A percentile compares a stretch with the other conserved stretches of the same genome.
phyloP scores from a whole-genome alignment of 2,329 filamentous ascomycete genomes.

The Aspergillus viridinutans region DNA sequence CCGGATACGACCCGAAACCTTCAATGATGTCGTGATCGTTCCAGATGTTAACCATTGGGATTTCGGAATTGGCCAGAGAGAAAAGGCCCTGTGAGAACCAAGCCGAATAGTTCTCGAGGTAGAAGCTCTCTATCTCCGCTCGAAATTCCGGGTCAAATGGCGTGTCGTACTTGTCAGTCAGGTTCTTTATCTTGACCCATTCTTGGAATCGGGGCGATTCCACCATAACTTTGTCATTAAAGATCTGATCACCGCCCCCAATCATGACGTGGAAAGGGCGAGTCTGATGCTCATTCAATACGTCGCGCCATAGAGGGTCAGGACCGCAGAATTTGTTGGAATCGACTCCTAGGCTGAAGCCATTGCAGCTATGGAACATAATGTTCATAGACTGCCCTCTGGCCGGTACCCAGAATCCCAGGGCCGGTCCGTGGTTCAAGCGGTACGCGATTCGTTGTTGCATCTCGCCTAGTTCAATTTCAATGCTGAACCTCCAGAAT shows the following conservation, averaged over 20 bases:
- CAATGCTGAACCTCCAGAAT: conserved; percentile 96
- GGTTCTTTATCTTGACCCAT: conserved; percentile 79
- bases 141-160: conserved; percentile 80
- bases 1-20: conserved; percentile 88
- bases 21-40: conserved; percentile 92
- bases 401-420: conserved; percentile 92
- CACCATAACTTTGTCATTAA: conserved; percentile 79
- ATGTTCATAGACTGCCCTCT: conserved; percentile 88
- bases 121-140: conserved; percentile 82
- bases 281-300: conserved; percentile 85
- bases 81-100: conserved; percentile 98
- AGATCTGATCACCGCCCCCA: conserved; percentile 94
- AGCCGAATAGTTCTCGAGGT: conserved; percentile 79
- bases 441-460: conserved; percentile 91
- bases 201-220: conserved; percentile 72
- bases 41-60: conserved; percentile 97
- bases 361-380: conserved; percentile 98
- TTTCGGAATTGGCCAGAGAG: conserved; percentile 85
- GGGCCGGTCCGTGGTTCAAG: conserved; percentile 84
- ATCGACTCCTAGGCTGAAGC: conserved; percentile 78
- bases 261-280: conserved; percentile 97
- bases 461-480: conserved; percentile 73
- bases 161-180: conserved; percentile 70
- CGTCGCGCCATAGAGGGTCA: conserved; percentile 94
- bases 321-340: conserved; percentile 80